Conservation (phyloP, 257 asterid genomes). For the Leonotis leonurus region DNA sequence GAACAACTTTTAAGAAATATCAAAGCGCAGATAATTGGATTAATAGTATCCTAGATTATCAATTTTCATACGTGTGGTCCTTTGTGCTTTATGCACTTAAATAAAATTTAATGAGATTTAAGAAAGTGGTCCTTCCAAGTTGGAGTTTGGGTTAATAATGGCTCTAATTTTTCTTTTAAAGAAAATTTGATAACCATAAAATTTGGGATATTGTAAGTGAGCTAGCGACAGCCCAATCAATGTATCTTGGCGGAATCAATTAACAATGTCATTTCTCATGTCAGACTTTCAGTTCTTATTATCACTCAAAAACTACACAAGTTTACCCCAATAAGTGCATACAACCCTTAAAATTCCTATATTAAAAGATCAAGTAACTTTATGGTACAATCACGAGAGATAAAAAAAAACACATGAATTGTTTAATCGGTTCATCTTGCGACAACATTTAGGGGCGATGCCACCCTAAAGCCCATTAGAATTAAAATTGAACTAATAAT, state of each 20-base stretch:
- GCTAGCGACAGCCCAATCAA: constrained; percentile 1
- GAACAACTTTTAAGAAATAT: background rate
- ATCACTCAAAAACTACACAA: background rate
- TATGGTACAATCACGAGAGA: too few relatives aligned
- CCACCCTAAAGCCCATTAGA: too few relatives aligned
- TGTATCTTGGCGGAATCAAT: constrained; percentile 15
- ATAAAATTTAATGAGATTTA: constrained; percentile 13
- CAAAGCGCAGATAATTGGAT: background rate
- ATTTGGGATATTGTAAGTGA: background rate
- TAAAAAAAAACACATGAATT: too few relatives aligned
- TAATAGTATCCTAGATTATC: background rate
- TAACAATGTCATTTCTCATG: background rate
- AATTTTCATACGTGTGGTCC: background rate
- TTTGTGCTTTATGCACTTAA: constrained; percentile 3
- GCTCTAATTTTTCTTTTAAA: background rate
- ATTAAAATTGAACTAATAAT: too few relatives aligned
- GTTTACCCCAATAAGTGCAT: too few relatives aligned
- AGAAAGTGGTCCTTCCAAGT: constrained; percentile 14
- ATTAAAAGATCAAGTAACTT: too few relatives aligned
- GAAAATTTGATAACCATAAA: background rate
- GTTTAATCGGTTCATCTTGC: too few relatives aligned
- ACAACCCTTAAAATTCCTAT: too few relatives aligned
- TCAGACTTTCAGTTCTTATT: background rate
- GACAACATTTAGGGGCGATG: too few relatives aligned
- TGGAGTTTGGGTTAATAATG: background rate